Evolutionary conservation across 805 yeast species (phyloP), one percentile per base, ranked within the genome.

Genomic region (Zygoascus flipseniorum): DNA sequence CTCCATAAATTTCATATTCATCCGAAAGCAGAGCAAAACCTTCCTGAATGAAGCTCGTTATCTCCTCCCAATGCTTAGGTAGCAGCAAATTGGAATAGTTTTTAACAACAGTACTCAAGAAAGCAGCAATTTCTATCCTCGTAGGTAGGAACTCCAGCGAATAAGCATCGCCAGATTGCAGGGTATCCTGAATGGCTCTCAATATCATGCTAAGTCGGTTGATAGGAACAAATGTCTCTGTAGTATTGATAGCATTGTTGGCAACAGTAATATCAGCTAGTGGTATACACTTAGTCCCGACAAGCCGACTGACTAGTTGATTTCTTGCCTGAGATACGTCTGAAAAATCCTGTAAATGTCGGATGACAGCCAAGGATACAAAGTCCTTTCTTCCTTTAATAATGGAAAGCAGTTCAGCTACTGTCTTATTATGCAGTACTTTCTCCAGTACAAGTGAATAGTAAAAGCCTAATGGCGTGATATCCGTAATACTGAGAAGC

Each of bases 131-230:
- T 31, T 74, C 77, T 19, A 79, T 65, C 63, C 92, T 73, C 31
- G 81, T 65, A 5, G 72, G 65, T 16, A 71, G 60, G 56, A 85
- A 87, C 6, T 69, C 75, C 0, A 70, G 66, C 18, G 82, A 88
- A 63, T 79, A 84, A 1, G 85, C 80, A 50, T 76, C 59, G 19
- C 80, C 88, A 14, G 82, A 74, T 23, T 81, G 85, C 20, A 83
- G 59, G 87, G 90, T 84, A 18, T 68, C 68, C 4, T 66, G 62
- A 1, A 89, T 58, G 5, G 78, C 75, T 43, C 72, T 76, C 18
- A 86, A 56, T 8, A 84, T 67, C 87, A 85, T 79, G 44, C 74
- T 76, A 42, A 84, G 69, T 59, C 93, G 76, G 61, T 82, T 89
- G 2, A 77, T 72, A 6, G 87, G 84, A 26, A 86, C 68, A 1